Conservation (phyloP, 2,329 filamentous ascomycete genomes). For the Simplicillium aogashimaense region DNA sequence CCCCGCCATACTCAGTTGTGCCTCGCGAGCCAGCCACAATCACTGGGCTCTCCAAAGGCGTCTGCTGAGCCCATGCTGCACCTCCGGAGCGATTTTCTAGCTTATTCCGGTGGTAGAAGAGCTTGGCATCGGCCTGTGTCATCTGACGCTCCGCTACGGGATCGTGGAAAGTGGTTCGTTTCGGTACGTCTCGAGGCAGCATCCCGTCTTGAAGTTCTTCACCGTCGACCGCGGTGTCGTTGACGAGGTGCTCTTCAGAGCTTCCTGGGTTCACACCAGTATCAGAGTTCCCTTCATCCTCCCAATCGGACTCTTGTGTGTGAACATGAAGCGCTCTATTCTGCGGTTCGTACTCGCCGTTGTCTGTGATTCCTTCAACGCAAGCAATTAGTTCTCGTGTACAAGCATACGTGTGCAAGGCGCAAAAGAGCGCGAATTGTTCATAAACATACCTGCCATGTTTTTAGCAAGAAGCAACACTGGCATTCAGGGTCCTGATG, state of each 20-base stretch:
- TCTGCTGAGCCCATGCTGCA: constrained; percentile 28
- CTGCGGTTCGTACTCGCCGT: no score
- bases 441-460: constrained; percentile 3
- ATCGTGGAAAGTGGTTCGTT: constrained; percentile 83
- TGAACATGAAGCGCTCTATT: constrained; percentile 5
- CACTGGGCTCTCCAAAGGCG: constrained; percentile 36
- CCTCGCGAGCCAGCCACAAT: constrained; percentile 24
- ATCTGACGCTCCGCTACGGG: constrained; percentile 89
- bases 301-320: constrained; percentile 10
- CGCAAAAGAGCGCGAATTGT: background rate
- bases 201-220: constrained; percentile 41
- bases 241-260: constrained; percentile 11
- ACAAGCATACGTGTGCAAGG: background rate
- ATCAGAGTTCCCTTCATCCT: constrained; percentile 7
- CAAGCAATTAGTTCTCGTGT: constrained; percentile 6
- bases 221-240: constrained; percentile 13
- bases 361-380: background rate
- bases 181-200: constrained; percentile 49
- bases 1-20: constrained; percentile 24
- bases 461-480: background rate
- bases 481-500: no score
- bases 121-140: constrained; percentile 87
- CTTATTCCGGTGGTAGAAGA: constrained; percentile 89
- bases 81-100: constrained; percentile 38
- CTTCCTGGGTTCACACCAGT: constrained; percentile 10